A percentile compares a stretch with the other conserved stretches of the same genome.
Evolutionary conservation across 2,329 filamentous ascomycete species (phyloP).

Genomic region (Beauveria asiatica): DNA sequence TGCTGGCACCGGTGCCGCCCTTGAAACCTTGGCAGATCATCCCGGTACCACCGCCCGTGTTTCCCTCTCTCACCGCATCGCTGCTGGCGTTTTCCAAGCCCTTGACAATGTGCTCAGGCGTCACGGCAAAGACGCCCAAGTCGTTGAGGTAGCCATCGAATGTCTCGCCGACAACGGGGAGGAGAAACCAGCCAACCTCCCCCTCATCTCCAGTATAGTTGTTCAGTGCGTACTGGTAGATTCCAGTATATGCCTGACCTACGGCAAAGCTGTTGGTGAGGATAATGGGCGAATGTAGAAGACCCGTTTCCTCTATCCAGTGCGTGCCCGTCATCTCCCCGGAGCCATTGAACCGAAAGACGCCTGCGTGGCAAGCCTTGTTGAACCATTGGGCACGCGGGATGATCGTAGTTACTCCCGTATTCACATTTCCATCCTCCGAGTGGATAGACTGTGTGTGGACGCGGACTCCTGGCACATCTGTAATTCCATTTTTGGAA

Average conservation of each 20-base stretch:
- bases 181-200: slow-evolving; percentile 41
- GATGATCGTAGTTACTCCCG: slow-evolving; percentile 36
- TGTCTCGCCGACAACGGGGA: slow-evolving; percentile 52
- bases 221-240: slow-evolving; percentile 45
- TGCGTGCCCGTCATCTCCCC: slow-evolving; percentile 51
- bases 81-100: slow-evolving; percentile 41
- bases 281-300: slow-evolving; percentile 45
- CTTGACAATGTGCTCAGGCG: slow-evolving; percentile 40
- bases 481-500: slow-evolving; percentile 34
- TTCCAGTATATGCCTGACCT: slow-evolving; percentile 45
- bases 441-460: slow-evolving; percentile 30
- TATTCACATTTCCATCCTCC: slow-evolving; percentile 26
- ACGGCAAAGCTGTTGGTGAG: slow-evolving; percentile 48
- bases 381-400: slow-evolving; percentile 31
- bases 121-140: slow-evolving; percentile 44
- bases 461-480: slow-evolving; percentile 33
- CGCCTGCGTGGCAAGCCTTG: slow-evolving; percentile 31
- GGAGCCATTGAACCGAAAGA: slow-evolving; percentile 50
- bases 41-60: slow-evolving; percentile 53
- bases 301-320: slow-evolving; percentile 48
- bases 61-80: slow-evolving; percentile 47
- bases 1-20: slow-evolving; percentile 53
- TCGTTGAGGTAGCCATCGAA: slow-evolving; percentile 53
- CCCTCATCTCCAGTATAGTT: slow-evolving; percentile 31
- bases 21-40: slow-evolving; percentile 58